Percentiles rank a stretch among this genome's conserved stretches.
Conservation (phyloP, 495 filamentous ascomycete species). For the Aspergillus steynii region DNA sequence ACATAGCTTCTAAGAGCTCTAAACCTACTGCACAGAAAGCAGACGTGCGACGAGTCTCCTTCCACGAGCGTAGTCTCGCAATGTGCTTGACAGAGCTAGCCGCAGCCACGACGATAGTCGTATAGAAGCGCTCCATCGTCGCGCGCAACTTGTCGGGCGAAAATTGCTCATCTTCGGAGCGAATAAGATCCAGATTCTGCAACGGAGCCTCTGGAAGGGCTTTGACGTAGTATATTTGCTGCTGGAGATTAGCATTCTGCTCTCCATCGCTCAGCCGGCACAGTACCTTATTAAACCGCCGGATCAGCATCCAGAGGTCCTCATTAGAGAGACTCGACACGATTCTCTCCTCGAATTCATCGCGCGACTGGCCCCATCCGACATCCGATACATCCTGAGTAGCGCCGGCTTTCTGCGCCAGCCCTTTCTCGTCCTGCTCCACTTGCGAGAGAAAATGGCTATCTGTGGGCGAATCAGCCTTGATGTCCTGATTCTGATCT, state of each 20-base stretch:
- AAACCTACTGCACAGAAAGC: constrained; percentile 60
- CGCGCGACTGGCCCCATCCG: constrained; percentile 67
- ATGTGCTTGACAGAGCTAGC: constrained; percentile 71
- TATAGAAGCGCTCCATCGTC: constrained; percentile 83
- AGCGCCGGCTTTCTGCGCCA: constrained; percentile 41
- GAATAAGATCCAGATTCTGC: constrained; percentile 74
- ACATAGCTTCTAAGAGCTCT: background rate
- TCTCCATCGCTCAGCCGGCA: constrained; percentile 3
- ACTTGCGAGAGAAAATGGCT: constrained; percentile 43
- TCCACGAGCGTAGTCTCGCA: constrained; percentile 76
- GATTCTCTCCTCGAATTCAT: constrained; percentile 58
- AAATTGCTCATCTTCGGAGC: constrained; percentile 80
- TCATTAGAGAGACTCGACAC: constrained; percentile 72
- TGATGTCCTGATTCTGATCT: background rate
- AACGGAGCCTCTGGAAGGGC: constrained; percentile 53
- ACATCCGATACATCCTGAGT: constrained; percentile 58
- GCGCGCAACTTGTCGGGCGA: constrained; percentile 82
- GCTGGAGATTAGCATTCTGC: constrained; percentile 15
- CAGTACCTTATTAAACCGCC: constrained; percentile 80
- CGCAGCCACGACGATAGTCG: constrained; percentile 71
- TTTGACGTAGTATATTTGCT: constrained; percentile 91
- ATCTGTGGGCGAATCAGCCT: constrained; percentile 31
- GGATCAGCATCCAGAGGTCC: constrained; percentile 76
- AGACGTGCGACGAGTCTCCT: constrained; percentile 67
- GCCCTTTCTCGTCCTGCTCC: constrained; percentile 43